Conservation (phyloP, 306 rosid species). For the Dalbergia cultrata region DNA sequence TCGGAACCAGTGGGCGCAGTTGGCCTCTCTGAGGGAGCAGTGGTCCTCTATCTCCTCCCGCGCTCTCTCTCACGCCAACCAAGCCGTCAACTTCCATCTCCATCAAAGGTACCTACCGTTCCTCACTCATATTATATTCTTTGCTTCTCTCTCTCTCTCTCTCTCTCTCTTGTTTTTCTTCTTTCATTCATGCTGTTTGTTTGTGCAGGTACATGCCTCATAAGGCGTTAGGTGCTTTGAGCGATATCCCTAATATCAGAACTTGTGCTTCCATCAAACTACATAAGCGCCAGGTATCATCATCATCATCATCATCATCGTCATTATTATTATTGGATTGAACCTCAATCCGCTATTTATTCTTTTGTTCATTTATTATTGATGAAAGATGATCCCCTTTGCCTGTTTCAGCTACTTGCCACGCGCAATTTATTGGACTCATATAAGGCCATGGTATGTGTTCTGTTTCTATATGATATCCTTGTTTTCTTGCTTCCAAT, state of each 20-base stretch:
- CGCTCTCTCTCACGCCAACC: not conserved
- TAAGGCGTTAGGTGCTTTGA: conserved; percentile 6
- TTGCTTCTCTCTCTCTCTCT: not conserved
- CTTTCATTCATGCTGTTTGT: too few species aligned
- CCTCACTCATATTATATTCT: too few species aligned
- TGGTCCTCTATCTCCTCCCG: not conserved
- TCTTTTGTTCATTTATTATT: too few species aligned
- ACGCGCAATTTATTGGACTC: conserved; percentile 56
- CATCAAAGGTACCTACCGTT: not conserved
- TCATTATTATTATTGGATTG: too few species aligned
- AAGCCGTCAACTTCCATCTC: not conserved
- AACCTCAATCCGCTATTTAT: too few species aligned
- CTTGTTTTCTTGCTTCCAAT: not conserved
- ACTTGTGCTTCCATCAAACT: not conserved
- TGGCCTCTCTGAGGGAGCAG: not conserved
- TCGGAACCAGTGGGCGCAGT: conserved; percentile 3
- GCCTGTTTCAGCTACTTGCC: conserved; percentile 61
- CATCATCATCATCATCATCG: too few species aligned
- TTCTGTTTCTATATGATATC: not conserved
- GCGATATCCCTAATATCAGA: not conserved
- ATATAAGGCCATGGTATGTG: conserved; percentile 64
- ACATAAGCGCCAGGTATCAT: not conserved
- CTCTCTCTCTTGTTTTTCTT: not conserved
- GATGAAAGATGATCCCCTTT: not conserved
- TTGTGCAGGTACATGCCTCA: not conserved